Evolutionary conservation across 495 filamentous ascomycete species (phyloP), one percentile per base, ranked within the genome.

Genomic region (Sabuloglossum arenarium): DNA sequence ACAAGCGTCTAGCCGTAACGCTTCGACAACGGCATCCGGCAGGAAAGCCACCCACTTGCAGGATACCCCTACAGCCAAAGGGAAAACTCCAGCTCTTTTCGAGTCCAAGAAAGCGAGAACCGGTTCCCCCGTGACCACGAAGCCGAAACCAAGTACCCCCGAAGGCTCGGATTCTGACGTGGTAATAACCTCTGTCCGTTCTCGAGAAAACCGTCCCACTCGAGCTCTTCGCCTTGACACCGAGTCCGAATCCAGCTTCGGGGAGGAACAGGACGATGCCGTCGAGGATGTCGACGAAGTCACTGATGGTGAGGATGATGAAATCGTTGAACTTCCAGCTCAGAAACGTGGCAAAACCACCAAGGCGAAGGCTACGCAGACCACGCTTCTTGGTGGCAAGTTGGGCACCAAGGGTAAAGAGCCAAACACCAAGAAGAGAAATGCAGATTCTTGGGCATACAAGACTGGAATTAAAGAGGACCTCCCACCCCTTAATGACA

Each of bases 401-500:
- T 6, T 23, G 12, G 39, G 39, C 19, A 12, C 39, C 39, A 10
- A n/a, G 39, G n/a, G 39, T 43, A 23, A 23, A 23, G 39, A 12
- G 25, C 25, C 47, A 51, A 29, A 55, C 28, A 3, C 53, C 10
- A 46, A 23, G 39, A 55, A 9, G 23, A 27, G 45, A 27, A 34
- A 59, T 28, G 10, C 9, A 57, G 55, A 56, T 25, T 24, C 34
- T 21, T 54, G 31, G 19, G 11, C 30, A 3, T 52, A 53, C 49
- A 56, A 57, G 24, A 47, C 34, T 37, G 63, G 63, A 9, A 58
- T 74, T 5, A 63, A 64, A 6, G 47, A 56, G 28, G 21, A 61
- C 43, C 62, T 76, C 16, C 70, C 74, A 0, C 77, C 76, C 6
- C 62, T 79, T 42, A 56, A 66, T 57, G 62, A 66, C 21, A 65